Conservation (phyloP, 352 stramenopile genomes). For the Globisporangium splendens region DNA sequence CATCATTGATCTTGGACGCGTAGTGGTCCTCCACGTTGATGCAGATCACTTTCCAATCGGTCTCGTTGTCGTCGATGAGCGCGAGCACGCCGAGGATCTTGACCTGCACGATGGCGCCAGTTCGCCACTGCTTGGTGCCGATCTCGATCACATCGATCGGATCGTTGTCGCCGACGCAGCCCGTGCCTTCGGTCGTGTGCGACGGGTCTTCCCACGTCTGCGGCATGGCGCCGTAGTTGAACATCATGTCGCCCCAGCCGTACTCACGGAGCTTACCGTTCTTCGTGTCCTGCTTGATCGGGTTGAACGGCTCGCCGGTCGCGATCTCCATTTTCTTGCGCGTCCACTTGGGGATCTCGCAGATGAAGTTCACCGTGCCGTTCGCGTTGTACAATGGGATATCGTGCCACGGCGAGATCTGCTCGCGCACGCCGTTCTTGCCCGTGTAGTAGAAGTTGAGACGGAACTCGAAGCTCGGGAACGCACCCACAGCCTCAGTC, state of each 20-base stretch:
- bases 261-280: conserved; percentile 97
- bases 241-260: conserved; percentile 95
- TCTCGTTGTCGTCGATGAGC: conserved; percentile 99
- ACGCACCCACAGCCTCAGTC: conserved; percentile 70
- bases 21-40: conserved; percentile 97
- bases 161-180: conserved; percentile 94
- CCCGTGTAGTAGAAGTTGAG: conserved; percentile 89
- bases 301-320: conserved; percentile 94
- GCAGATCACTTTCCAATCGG: conserved; percentile 99
- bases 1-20: conserved; percentile 96
- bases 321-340: conserved; percentile 99
- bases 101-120: conserved; percentile 94
- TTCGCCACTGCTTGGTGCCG: conserved; percentile 90
- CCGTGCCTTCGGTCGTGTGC: conserved; percentile 79
- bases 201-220: conserved; percentile 99
- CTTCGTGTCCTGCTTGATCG: conserved; percentile 99
- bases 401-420: conserved; percentile 98
- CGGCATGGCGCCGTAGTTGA: conserved; percentile 99
- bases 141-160: conserved; percentile 99
- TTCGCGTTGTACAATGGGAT: conserved; percentile 93
- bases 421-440: conserved; percentile 60
- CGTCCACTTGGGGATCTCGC: conserved; percentile 98
- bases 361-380: conserved; percentile 87
- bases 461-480: conserved; percentile 87
- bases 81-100: conserved; percentile 98